Evolutionary conservation across 768 basidiomycete species (phyloP).

Genomic region (Naganishia vishniacii): DNA sequence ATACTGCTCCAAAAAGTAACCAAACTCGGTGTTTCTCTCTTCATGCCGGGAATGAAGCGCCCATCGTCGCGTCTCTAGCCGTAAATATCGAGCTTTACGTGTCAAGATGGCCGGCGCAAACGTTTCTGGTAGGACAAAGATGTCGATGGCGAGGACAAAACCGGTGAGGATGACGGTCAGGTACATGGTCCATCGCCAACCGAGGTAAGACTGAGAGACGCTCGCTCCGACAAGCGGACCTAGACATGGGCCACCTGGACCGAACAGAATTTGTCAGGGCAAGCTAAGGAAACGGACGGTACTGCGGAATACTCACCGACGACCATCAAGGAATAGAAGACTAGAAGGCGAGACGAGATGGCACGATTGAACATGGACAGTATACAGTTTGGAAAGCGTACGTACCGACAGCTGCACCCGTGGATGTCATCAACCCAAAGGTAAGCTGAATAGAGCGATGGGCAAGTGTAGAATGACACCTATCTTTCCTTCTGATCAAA

Average conservation of each 20-base stretch:
- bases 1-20: slow-evolving; percentile 44
- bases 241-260: slow-evolving; percentile 11
- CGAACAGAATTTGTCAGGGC: background rate
- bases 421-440: background rate
- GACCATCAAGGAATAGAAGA: slow-evolving; percentile 46
- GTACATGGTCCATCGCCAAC: slow-evolving; percentile 50
- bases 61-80: slow-evolving; percentile 42
- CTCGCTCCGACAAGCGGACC: slow-evolving; percentile 26
- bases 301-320: slow-evolving; percentile 22
- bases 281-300: background rate
- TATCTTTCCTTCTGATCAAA: slow-evolving; percentile 32
- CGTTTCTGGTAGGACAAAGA: slow-evolving; percentile 47
- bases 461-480: background rate
- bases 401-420: slow-evolving; percentile 18
- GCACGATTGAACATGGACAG: background rate
- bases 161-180: slow-evolving; percentile 44
- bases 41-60: slow-evolving; percentile 45
- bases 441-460: background rate
- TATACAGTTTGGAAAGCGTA: no score
- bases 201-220: slow-evolving; percentile 39
- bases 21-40: slow-evolving; percentile 37
- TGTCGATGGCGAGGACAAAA: slow-evolving; percentile 33
- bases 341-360: background rate
- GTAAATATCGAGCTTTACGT: slow-evolving; percentile 39
- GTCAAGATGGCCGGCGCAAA: slow-evolving; percentile 46